Base-by-base conservation (phyloP, 306 rosid species). In the Leucaena leucocephala region DNA sequence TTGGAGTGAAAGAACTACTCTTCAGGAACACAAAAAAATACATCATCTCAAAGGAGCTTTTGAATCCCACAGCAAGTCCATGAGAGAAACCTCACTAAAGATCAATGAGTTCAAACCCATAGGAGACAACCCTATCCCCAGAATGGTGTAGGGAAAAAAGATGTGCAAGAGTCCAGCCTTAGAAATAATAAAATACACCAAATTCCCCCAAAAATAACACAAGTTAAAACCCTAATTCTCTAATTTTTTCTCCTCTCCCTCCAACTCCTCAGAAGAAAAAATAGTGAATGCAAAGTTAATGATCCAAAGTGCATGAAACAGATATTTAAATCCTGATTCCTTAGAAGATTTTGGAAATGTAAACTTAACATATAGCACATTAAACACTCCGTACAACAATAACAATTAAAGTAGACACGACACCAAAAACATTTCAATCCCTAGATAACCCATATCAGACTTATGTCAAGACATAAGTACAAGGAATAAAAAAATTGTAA, bases 111-210 rank as follows among this genome's bases (percentile, higher is more conserved):
- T 40, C 38, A 64, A 63, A 76, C 44, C 81, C 61, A 65, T 27
- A 77, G 46, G 75, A 72, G 58, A 82, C 58, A 76, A 76, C 72
- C 63, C 27, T 59, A 72, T 50, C 36, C 64, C 65, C 74, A 61
- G 40, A 61, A 42, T 72, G 34, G 14, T 65, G 58, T 2, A 17
- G 16, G 39, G 67, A 12, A 12, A 12, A 61, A 0, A 4, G 39
- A 35, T 45, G 8, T 36, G 13, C 65, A 59, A 59, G 38, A 59
- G 38, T 59, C 65, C 65, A 59, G 39, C 16, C 14, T 27, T 11
- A 11, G 4, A 38, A 59, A 22, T 12, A 12, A 59, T 11, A 9
- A 59, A 58, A 22, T 33, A 22, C 39, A 4, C 16, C 39, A 21
- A 9, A 57, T 57, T 10, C 38, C 39, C 39, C 8, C 7, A 0